Evolutionary conservation across 805 yeast genomes (phyloP).

Genomic region (Saturnispora mendoncae): DNA sequence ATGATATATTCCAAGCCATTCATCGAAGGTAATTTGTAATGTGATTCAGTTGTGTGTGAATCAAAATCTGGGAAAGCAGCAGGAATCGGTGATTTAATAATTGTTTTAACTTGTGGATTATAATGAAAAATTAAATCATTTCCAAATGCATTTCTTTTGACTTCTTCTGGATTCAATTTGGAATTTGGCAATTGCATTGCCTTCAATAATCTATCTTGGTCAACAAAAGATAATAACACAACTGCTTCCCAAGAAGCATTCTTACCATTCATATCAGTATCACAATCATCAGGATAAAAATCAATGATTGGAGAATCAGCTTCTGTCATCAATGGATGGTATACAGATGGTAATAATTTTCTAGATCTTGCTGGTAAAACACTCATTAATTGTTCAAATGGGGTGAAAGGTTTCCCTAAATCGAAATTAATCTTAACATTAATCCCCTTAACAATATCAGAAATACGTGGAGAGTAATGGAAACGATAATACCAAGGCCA

Average conservation of each 20-base stretch:
- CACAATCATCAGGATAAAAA: constrained; percentile 84
- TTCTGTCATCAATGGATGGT: constrained; percentile 79
- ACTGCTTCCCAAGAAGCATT: constrained; percentile 98
- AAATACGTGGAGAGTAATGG: constrained; percentile 91
- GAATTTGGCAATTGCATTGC: constrained; percentile 63
- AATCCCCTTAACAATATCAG: constrained; percentile 73
- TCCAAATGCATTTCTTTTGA: constrained; percentile 67
- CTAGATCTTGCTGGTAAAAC: constrained; percentile 91
- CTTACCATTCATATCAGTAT: constrained; percentile 86
- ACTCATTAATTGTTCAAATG: constrained; percentile 95
- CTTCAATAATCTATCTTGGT: constrained; percentile 60
- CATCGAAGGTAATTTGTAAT: constrained; percentile 44
- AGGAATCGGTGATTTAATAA: constrained; percentile 69
- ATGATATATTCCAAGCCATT: constrained; percentile 33
- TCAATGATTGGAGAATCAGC: constrained; percentile 79
- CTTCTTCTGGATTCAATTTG: constrained; percentile 61
- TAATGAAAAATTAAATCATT: constrained; percentile 54
- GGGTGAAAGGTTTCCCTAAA: constrained; percentile 71
- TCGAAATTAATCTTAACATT: constrained; percentile 55
- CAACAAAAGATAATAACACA: constrained; percentile 85
- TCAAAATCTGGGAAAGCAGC: constrained; percentile 69
- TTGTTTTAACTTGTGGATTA: constrained; percentile 64
- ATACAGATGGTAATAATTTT: constrained; percentile 64
- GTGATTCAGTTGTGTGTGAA: constrained; percentile 65
- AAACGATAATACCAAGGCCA: constrained; percentile 93